Base-by-base conservation (phyloP, 257 asterid genomes). In the Solanum chaucha region DNA sequence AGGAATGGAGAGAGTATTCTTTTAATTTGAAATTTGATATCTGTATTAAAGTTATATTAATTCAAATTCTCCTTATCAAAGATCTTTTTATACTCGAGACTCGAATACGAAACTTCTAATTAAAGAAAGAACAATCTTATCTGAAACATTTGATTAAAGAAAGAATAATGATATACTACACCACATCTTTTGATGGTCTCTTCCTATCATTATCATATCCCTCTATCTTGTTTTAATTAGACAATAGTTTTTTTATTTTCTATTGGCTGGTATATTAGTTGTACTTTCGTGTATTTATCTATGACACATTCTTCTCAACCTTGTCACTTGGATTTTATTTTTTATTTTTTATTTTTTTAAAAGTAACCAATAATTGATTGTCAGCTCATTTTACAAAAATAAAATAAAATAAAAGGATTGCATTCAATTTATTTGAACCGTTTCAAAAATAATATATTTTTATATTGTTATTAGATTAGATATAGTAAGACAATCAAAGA, bases 1-100 rank as follows among this genome's bases (percentile, higher is more conserved):
- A 51, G 8, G 8, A 1, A 51, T 0, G 1, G 0, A 51, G 9
- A 3, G 3, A 51, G 1, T 5, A 5, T 51, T 5, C 3, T 51
- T 15, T 15, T 51, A 51, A 51, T 15, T 51, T 0, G 22, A 51
- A 15, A 5, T 51, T 46, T 51, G 8, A 51, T 51, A 51, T 15
- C 1, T 48, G 22, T 51, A 17, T 51, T 5, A 51, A 1, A 51
- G 59, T 51, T 51, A 51, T 2, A 51, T 2, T 51, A 15, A 51
- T 51, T 51, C 2, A 51, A 15, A 51, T 51, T 51, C 20, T 51
- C 8, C 22, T 51, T 15, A 0, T 51, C 8, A 14, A 14, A 48
- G 8, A 14, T 48, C 2, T 48, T 44, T 48, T 14, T 48, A 48
- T 14, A 48, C 3, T 48, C 2, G 6, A 14, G 3, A 48, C 3